Evolutionary conservation across 2,329 filamentous ascomycete species (phyloP).

Genomic region (Penicillium sp.): DNA sequence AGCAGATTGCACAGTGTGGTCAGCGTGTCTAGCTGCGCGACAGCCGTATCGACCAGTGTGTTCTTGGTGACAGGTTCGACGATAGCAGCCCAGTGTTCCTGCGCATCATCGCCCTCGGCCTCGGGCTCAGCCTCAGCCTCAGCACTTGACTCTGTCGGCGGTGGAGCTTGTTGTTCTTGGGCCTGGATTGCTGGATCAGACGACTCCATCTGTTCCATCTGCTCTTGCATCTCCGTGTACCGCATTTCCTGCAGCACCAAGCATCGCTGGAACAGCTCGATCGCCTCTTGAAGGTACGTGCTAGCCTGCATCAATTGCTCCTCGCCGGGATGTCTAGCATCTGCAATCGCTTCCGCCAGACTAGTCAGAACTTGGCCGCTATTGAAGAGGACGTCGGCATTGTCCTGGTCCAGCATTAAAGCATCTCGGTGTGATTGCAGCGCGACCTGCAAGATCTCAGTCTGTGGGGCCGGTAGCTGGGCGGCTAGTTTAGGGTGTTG

Average conservation of each 20-base stretch:
- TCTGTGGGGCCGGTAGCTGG: slow-evolving; percentile 58
- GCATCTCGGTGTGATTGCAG: slow-evolving; percentile 68
- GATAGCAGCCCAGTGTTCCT: slow-evolving; percentile 69
- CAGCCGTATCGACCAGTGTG: slow-evolving; percentile 69
- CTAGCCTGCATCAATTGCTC: slow-evolving; percentile 52
- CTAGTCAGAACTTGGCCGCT: slow-evolving; percentile 70
- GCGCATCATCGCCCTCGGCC: slow-evolving; percentile 24
- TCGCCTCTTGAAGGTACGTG: slow-evolving; percentile 62
- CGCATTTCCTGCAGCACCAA: slow-evolving; percentile 57
- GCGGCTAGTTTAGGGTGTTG: slow-evolving; percentile 67
- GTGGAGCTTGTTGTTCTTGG: slow-evolving; percentile 8
- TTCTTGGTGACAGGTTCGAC: slow-evolving; percentile 67
- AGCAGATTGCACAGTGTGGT: slow-evolving; percentile 57
- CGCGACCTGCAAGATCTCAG: slow-evolving; percentile 63
- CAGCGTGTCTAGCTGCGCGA: slow-evolving; percentile 64
- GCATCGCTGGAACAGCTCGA: slow-evolving; percentile 64
- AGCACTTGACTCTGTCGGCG: slow-evolving; percentile 13
- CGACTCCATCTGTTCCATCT: slow-evolving; percentile 44
- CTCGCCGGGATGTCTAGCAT: slow-evolving; percentile 54
- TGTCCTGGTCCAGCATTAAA: slow-evolving; percentile 62
- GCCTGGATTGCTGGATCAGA: slow-evolving; percentile 17
- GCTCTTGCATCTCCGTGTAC: slow-evolving; percentile 52
- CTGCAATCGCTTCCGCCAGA: slow-evolving; percentile 64
- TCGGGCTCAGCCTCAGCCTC: slow-evolving; percentile 11
- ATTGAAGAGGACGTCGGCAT: slow-evolving; percentile 73